These are phyloP conservation scores for Plasmodium ovale DNA, from an alignment of 169 alveolate species.

Conservation along the genomic window DNA sequence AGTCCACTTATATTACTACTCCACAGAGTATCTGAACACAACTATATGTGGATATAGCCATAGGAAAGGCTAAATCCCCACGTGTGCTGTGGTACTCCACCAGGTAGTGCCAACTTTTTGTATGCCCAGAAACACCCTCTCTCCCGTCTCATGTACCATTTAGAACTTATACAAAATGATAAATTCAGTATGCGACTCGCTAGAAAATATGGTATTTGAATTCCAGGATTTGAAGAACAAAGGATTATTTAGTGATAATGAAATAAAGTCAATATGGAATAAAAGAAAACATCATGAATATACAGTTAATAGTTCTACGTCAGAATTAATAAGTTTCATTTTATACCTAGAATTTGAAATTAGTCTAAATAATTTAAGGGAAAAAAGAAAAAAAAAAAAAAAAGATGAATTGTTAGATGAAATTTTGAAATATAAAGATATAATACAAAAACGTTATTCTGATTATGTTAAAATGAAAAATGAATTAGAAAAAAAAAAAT, in stretches of 20 bases:
- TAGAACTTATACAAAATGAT: not conserved
- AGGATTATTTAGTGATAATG: slow-evolving; percentile 41
- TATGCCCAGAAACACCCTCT: no score
- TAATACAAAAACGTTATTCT: slow-evolving; percentile 21
- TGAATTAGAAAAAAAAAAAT: slow-evolving; percentile 22
- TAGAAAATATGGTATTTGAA: slow-evolving; percentile 67
- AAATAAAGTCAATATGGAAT: slow-evolving; percentile 33
- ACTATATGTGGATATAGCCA: no score
- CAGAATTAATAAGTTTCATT: slow-evolving; percentile 25
- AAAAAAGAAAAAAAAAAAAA: slow-evolving; percentile 34
- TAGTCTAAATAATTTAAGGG: slow-evolving; percentile 48
- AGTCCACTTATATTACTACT: no score
- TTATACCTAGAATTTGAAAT: slow-evolving; percentile 65
- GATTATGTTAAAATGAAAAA: slow-evolving; percentile 12
- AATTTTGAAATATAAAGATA: slow-evolving; percentile 29
- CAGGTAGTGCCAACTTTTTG: no score
- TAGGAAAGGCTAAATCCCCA: no score
- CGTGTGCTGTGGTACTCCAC: no score
- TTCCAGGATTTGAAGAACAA: slow-evolving; percentile 36
- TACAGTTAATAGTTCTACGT: slow-evolving; percentile 29
- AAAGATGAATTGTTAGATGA: slow-evolving; percentile 25
- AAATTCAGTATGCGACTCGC: slow-evolving; percentile 21
- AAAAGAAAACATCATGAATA: slow-evolving; percentile 73
- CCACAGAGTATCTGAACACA: no score
- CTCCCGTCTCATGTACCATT: no score